phyloP scores from a whole-genome alignment of 2,329 filamentous ascomycete genomes.

The Penicillium sp. region DNA sequence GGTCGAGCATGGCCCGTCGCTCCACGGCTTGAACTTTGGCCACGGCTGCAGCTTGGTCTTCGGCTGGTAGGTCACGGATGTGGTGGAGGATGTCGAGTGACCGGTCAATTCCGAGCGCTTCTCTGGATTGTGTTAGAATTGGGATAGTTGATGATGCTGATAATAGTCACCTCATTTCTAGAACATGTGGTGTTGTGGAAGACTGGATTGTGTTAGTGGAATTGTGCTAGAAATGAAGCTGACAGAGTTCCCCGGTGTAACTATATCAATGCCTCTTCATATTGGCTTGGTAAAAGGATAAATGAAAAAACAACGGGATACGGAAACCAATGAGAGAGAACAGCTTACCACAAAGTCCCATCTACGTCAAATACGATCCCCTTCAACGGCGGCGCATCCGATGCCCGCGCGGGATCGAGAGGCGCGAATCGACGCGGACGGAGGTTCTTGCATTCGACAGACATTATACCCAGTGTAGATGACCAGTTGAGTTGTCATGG shows the following conservation, averaged over 20 bases:
- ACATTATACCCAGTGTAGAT: constrained; percentile 27
- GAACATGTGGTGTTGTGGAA: constrained; percentile 97
- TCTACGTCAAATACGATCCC: constrained; percentile 87
- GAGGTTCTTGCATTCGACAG: constrained; percentile 19
- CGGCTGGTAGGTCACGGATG: constrained; percentile 65
- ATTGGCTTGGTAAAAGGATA: too few species aligned
- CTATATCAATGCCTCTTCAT: neutral
- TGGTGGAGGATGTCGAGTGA: constrained; percentile 81
- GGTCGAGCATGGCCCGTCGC: constrained; percentile 69
- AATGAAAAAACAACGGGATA: too few species aligned
- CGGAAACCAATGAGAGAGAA: neutral
- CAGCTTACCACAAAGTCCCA: constrained; percentile 77
- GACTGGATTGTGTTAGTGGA: constrained; percentile 45
- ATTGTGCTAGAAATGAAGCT: neutral
- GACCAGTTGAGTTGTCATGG: constrained; percentile 4
- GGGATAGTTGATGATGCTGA: neutral
- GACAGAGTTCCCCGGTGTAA: constrained; percentile 1
- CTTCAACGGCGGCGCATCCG: constrained; percentile 44
- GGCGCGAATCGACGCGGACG: constrained; percentile 48
- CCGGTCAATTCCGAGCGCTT: constrained; percentile 66
- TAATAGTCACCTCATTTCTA: constrained; percentile 63
- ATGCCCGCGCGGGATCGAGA: constrained; percentile 35
- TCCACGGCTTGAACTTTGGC: constrained; percentile 74
- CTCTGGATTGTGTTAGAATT: constrained; percentile 22
- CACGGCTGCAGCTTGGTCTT: constrained; percentile 60